phyloP scores from a whole-genome alignment of 2,329 filamentous ascomycete species.

The Lecanosticta acicola region DNA sequence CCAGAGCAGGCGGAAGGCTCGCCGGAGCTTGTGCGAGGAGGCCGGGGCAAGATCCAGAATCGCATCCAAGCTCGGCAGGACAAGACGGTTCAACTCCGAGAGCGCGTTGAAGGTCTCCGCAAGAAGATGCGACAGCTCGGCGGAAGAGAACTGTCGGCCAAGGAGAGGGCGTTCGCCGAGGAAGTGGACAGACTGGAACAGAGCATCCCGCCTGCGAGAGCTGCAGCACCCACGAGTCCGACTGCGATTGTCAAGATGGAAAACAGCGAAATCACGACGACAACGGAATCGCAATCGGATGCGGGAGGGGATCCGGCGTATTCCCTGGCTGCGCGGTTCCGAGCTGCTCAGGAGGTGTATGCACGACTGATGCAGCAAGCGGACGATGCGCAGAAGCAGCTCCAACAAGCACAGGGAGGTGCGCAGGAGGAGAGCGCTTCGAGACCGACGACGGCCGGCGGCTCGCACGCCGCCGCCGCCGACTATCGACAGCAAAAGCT shows the following conservation, averaged over 20 bases:
- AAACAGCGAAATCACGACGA: conserved; percentile 18
- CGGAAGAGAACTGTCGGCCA: conserved; percentile 55
- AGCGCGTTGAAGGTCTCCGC: conserved; percentile 56
- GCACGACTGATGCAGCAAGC: conserved; percentile 26
- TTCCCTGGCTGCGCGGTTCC: conserved; percentile 19
- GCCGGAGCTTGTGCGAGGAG: conserved; percentile 20
- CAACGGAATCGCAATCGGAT: conserved; percentile 9
- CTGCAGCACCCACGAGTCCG: conserved; percentile 12
- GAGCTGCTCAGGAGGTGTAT: conserved; percentile 25
- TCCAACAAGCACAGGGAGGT: conserved; percentile 18
- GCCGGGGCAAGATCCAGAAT: conserved; percentile 50
- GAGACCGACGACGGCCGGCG: conserved; percentile 47
- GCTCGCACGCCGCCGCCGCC: conserved; percentile 32
- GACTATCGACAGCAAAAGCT: conserved; percentile 57
- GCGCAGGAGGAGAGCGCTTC: conserved; percentile 22
- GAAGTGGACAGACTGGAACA: conserved; percentile 46
- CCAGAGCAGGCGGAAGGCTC: conserved; percentile 39
- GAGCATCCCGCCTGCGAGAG: conserved; percentile 30
- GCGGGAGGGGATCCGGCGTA: conserved; percentile 9
- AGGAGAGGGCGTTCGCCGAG: conserved; percentile 55
- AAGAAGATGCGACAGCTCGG: conserved; percentile 45
- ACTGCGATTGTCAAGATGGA: conserved; percentile 29
- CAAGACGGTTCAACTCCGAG: conserved; percentile 52
- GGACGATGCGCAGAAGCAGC: conserved; percentile 25
- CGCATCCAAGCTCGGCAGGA: conserved; percentile 52